These are phyloP conservation scores for Kitagawia praeruptora DNA, from an alignment of 129 eudicot species.

Conservation along the genomic window DNA sequence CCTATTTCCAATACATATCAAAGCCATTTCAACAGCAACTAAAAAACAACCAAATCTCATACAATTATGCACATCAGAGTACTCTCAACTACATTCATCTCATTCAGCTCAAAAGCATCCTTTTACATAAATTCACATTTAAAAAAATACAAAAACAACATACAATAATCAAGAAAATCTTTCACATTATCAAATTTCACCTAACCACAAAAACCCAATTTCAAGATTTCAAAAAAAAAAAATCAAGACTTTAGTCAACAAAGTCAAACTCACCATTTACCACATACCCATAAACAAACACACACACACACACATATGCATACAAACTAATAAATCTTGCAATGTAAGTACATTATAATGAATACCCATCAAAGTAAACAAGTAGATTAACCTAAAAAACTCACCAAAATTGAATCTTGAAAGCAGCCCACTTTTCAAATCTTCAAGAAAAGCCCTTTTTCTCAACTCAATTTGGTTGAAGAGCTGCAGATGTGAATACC, in stretches of 20 bases:
- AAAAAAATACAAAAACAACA: not conserved
- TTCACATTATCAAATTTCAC: not conserved
- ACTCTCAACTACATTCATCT: not conserved
- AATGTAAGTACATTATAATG: not conserved
- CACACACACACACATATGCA: not conserved
- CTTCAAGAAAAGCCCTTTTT: not conserved
- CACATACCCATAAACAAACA: not conserved
- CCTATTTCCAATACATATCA: not conserved
- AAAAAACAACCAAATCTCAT: not conserved
- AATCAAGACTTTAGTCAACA: not conserved
- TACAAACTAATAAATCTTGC: not conserved
- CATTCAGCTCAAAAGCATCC: not conserved
- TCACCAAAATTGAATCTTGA: slow-evolving; percentile 3
- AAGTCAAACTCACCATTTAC: not conserved
- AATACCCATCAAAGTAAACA: slow-evolving; percentile 2
- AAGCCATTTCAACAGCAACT: not conserved
- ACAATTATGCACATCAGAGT: not conserved
- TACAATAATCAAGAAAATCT: not conserved
- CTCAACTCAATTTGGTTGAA: not conserved
- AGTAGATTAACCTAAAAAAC: not conserved
- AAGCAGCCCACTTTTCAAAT: not conserved
- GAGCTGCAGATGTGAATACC: not conserved
- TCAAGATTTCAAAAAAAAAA: slow-evolving; percentile 4
- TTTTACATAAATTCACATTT: not conserved
- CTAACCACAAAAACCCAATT: not conserved